Evolutionary conservation across 179 eudicot genomes (phyloP), one percentile per base, ranked within the genome.

Genomic region (Nepenthes alata): DNA sequence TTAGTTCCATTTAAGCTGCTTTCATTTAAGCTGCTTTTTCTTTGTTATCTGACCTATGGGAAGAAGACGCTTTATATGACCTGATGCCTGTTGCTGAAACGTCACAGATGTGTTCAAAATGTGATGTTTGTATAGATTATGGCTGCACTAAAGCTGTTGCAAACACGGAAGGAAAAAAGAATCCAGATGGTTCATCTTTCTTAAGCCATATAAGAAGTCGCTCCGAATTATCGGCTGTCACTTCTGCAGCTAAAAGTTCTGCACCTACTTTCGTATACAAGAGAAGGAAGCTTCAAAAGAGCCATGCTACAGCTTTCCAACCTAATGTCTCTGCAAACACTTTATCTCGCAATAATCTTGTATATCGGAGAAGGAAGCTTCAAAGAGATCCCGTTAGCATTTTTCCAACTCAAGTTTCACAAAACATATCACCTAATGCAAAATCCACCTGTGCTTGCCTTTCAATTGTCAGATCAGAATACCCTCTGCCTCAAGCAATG

Each of bases 321-420:
- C 60, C 58, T 39, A 58, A 57, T 45, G 66, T 61, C 67, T 60
- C 71, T 51, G 68, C 69, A 35, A 71, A 65, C 37, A 35, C 62
- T 58, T 77, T 77, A 36, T 56, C 64, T 50, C 62, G 67, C 39
- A 37, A 55, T 35, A 66, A 67, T 70, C 62, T 71, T 73, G 95
- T 86, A 10, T 91, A 89, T 72, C 77, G 68, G 67, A 77, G 93
- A 65, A 83, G 80, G 77, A 93, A 75, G 73, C 68, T 48, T 53
- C 80, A 69, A 55, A 77, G 6, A 54, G 72, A 75, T 61, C 61
- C 69, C 56, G 56, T 50, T 57, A 44, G 78, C 35, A 49, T 47
- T 58, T 68, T 64, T 55, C 55, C 72, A 35, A 53, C 63, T 37
- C 57, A 64, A 37, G 60, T 66, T 58, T 73, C 75, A 59, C 70